Evolutionary conservation across 2,329 filamentous ascomycete species (phyloP), one percentile per base, ranked within the genome.

Genomic region (Ophiostoma triangulosporum): DNA sequence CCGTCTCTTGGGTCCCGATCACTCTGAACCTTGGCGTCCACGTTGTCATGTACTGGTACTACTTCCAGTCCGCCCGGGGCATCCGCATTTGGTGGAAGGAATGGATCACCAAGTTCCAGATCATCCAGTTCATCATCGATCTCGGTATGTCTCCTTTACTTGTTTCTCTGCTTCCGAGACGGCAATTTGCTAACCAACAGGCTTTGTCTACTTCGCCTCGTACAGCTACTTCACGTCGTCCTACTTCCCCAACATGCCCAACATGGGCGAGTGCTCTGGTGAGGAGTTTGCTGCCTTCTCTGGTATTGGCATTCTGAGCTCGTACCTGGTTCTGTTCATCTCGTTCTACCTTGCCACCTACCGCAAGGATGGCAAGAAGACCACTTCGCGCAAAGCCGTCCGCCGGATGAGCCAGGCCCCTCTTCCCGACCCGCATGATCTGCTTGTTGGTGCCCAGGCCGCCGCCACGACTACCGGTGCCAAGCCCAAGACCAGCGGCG

Each of bases 21-120:
- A 84, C 81, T 52, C 81, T 97, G 63, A 97, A 97, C 78, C 73
- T 97, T 65, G 81, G 81, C 59, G 91, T 97, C 53, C 91, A 97
- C 73, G 91, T 97, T 56, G 86, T 96, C 67, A 97, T 97, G 91
- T 97, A 97, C 84, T 96, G 90, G 90, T 97, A 97, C 83, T 97
- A 97, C 81, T 97, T 97, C 84, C 91, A 97, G 78, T 91, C 88
- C 66, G 90, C 91, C 53, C 89, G 91, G 62, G 93, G 93, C 62
- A 81, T 97, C 70, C 84, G 84, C 65, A 93, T 96, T 72, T 96
- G 90, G 90, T 97, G 91, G 91, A 97, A 97, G 85, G 88, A 96
- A 74, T 97, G 91, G 85, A 94, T 97, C 68, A 97, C 91, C 63
- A 87, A 90, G 66, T 85, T 96, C 66, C 91, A 97, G 73, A 97